Evolutionary conservation across 2,329 filamentous ascomycete genomes (phyloP), one percentile per base, ranked within the genome.

Genomic region (Colletotrichum spinosum): DNA sequence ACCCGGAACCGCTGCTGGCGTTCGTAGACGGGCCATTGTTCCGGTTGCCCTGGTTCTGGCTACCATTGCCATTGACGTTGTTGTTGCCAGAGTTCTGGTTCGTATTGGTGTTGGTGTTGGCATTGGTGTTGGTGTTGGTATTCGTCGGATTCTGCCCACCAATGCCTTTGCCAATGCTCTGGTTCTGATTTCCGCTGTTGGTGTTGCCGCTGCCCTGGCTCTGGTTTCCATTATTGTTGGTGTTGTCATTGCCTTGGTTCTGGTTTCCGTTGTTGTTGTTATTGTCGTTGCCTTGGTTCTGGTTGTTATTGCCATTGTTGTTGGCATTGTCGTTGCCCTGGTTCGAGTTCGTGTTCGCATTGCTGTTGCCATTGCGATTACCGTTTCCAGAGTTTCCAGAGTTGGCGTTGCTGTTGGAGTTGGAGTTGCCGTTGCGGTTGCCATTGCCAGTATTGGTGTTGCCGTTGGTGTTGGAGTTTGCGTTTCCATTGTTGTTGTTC

Each of bases 1-100:
- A 9, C 38, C 39, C 42, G 38, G 15, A 56, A 38, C 33, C 49
- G 41, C 8, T 52, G 45, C 9, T 61, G 60, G 11, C 69, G 49
- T 44, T 15, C 25, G 25, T 25, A 5, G 4, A 4, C 25, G 25
- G 25, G 25, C 25, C 25, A 25, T 25, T 25, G 1, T 25, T 25
- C 25, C 34, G 52, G 34, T 49, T 67, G 41, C 37, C 41, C n/a
- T 44, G n/a, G 37, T 5, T 25, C 7, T 38, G 44, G 15, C 15
- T 46, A 34, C 49, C 13, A 8, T 59, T 52, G 4, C 33, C 12
- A 15, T 49, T 46, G 33, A n/a, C 25, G 25, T 25, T 25, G 12
- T 58, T 53, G 9, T 59, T 63, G 34, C 38, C 12, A 5, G 25
- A 25, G 25, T 25, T 25, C 25, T 25, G 25, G 25, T 25, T 25